Conservation (phyloP, 2,329 filamentous ascomycete genomes). For the Blumeriella jaapii region DNA sequence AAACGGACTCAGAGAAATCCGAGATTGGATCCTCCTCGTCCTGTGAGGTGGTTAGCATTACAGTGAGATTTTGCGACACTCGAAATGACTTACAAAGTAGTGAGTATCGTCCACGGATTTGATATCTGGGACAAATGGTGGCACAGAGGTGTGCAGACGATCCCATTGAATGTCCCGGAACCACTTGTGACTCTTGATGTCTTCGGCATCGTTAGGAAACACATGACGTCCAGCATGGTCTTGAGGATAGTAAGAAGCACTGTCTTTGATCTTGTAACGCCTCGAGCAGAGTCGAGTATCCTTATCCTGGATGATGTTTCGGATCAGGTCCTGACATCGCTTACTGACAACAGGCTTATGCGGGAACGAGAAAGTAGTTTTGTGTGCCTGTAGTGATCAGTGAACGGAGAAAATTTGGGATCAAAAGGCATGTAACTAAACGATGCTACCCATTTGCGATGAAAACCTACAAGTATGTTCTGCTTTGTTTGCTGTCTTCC, state of each 20-base stretch:
- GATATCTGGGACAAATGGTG: slow-evolving; percentile 73
- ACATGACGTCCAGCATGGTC: slow-evolving; percentile 51
- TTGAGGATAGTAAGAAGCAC: slow-evolving; percentile 14
- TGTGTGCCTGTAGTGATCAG: too few relatives aligned
- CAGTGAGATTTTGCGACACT: too few relatives aligned
- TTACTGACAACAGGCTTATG: slow-evolving; percentile 50
- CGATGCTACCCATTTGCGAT: too few relatives aligned
- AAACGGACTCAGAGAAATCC: slow-evolving; percentile 42
- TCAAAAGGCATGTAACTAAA: slow-evolving; percentile 27
- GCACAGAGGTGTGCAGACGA: slow-evolving; percentile 54
- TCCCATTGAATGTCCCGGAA: slow-evolving; percentile 75
- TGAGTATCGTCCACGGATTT: slow-evolving; percentile 60
- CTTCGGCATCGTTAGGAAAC: slow-evolving; percentile 71
- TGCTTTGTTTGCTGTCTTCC: slow-evolving; percentile 68
- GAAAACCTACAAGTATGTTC: slow-evolving; percentile 70
- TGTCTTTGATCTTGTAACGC: slow-evolving; percentile 52
- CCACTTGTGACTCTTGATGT: slow-evolving; percentile 83
- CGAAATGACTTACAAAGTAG: too few relatives aligned
- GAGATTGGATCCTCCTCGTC: slow-evolving; percentile 68
- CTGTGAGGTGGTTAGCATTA: too few relatives aligned
- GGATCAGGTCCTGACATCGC: slow-evolving; percentile 68
- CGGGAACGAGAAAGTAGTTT: slow-evolving; percentile 60
- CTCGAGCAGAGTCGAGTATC: slow-evolving; percentile 65
- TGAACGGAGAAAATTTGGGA: too few relatives aligned
- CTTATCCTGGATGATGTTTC: slow-evolving; percentile 59